Evolutionary conservation across 2,329 filamentous ascomycete species (phyloP).

Genomic region (Fusarium sacchari): DNA sequence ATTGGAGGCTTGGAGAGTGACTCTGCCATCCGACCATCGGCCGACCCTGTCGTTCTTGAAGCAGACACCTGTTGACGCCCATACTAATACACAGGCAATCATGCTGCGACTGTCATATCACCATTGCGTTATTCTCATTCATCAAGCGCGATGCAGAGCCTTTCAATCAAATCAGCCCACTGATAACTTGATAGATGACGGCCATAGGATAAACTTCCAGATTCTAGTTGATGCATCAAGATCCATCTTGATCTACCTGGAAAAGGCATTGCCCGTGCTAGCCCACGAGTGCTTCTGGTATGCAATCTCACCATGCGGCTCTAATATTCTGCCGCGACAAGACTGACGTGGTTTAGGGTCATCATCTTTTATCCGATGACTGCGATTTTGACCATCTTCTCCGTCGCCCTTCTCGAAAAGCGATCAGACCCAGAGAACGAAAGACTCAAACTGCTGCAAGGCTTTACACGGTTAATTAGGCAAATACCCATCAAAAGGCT

Average conservation of each 20-base stretch:
- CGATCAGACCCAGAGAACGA: not conserved
- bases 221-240: not conserved
- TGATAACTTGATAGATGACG: rapidly evolving
- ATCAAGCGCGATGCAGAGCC: not conserved
- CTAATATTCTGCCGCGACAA: rapidly evolving
- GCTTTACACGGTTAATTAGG: not conserved
- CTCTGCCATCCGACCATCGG: not conserved
- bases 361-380: constrained; percentile 12
- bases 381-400: not conserved
- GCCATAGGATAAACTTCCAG: not conserved
- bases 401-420: not conserved
- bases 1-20: constrained; percentile 9
- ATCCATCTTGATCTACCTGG: not conserved
- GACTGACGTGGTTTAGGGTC: not conserved
- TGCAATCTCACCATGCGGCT: rapidly evolving
- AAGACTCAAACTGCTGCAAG: not conserved
- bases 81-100: not conserved
- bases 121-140: not conserved
- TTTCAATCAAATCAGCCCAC: rapidly evolving
- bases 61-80: not conserved
- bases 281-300: constrained; percentile 13
- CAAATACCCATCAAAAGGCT: not conserved
- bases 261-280: not conserved
- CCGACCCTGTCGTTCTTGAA: constrained; percentile 1
- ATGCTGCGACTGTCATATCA: constrained; percentile 6